Evolutionary conservation across 345 rosid species (phyloP).

Genomic region (Brassica carinata): DNA sequence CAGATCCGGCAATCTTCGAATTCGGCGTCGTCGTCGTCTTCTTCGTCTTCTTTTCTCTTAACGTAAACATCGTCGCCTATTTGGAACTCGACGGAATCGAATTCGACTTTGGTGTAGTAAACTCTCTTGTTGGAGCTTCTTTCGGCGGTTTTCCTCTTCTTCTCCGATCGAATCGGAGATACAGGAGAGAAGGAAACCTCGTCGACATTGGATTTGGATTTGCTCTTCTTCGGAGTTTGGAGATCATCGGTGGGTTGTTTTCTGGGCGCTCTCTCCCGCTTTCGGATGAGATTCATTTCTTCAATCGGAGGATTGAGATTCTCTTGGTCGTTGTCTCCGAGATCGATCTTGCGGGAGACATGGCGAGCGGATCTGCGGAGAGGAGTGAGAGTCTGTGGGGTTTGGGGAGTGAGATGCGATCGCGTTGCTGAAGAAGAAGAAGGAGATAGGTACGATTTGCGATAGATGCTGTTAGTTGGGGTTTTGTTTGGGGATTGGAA

Average conservation of each 20-base stretch:
- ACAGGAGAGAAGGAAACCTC: slow-evolving; percentile 49
- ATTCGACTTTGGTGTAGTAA: slow-evolving; percentile 66
- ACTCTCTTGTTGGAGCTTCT: slow-evolving; percentile 46
- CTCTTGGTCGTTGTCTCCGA: slow-evolving; percentile 11
- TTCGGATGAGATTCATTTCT: slow-evolving; percentile 25
- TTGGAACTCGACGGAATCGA: slow-evolving; percentile 70
- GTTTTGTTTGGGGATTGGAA: slow-evolving; percentile 44
- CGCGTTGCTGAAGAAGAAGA: slow-evolving; percentile 31
- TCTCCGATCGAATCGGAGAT: slow-evolving; percentile 58
- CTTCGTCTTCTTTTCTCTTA: slow-evolving; percentile 84
- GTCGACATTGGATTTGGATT: background rate
- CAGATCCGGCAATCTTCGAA: slow-evolving; percentile 84
- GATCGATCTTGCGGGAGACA: slow-evolving; percentile 35
- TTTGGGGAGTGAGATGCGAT: slow-evolving; percentile 46
- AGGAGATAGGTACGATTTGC: slow-evolving; percentile 33
- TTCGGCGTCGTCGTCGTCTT: slow-evolving; percentile 51
- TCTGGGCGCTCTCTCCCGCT: slow-evolving; percentile 24
- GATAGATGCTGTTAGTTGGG: slow-evolving; percentile 10
- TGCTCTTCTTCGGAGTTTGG: background rate
- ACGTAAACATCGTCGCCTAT: slow-evolving; percentile 84
- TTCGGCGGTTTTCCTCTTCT: slow-evolving; percentile 45
- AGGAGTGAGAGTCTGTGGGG: slow-evolving; percentile 48
- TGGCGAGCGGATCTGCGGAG: slow-evolving; percentile 60
- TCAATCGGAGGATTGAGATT: slow-evolving; percentile 6
- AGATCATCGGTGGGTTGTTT: slow-evolving; percentile 1